Conservation (phyloP, 805 yeast genomes). For the Saccharomycopsis amapae region DNA sequence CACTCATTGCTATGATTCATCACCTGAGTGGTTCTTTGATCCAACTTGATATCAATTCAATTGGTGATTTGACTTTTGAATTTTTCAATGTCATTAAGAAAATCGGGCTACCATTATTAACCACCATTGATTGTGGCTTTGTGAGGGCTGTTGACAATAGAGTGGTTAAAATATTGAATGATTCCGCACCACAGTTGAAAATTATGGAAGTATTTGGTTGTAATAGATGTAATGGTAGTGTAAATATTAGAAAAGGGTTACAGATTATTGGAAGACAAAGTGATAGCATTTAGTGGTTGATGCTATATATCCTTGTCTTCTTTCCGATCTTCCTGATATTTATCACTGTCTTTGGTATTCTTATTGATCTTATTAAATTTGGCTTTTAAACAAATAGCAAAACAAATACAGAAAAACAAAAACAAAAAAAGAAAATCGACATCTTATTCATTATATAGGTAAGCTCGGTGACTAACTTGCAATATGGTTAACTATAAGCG, state of each 20-base stretch:
- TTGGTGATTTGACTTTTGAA: constrained; percentile 46
- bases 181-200: constrained; percentile 53
- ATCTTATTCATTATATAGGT: too few species aligned
- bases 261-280: constrained; percentile 70
- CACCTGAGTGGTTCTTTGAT: constrained; percentile 64
- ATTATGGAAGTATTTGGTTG: constrained; percentile 78
- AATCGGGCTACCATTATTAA: constrained; percentile 43
- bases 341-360: too few species aligned
- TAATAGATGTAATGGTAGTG: constrained; percentile 55
- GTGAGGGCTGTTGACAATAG: constrained; percentile 69
- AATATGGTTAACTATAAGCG: constrained; percentile 35
- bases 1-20: constrained; percentile 48
- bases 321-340: too few species aligned
- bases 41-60: constrained; percentile 66
- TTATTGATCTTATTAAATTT: too few species aligned
- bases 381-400: too few species aligned
- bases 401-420: too few species aligned
- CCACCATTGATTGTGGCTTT: constrained; percentile 71
- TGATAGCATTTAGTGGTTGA: constrained; percentile 40
- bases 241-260: constrained; percentile 45
- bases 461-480: not conserved
- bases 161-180: constrained; percentile 48
- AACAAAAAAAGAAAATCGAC: too few species aligned
- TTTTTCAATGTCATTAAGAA: constrained; percentile 43
- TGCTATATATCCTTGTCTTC: not conserved